Evolutionary conservation across 148 eudicot species (phyloP).

Genomic region (Mesembryanthemum crystallinum): DNA sequence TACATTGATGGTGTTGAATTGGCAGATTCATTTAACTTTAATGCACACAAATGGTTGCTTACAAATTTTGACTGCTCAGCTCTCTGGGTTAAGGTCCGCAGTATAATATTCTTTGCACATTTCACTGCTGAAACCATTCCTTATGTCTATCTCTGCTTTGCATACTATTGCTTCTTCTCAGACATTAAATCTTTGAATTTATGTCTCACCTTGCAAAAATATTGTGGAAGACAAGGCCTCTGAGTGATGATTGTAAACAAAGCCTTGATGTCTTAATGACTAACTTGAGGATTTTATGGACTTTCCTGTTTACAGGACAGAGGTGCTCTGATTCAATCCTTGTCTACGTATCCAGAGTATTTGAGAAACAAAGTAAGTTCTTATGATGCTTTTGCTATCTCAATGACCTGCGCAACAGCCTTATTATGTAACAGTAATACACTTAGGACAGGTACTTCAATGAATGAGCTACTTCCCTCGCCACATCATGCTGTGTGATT

Average conservation of each 20-base stretch:
- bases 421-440: neutral
- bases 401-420: neutral
- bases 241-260: neutral
- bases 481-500: neutral
- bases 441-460: neutral
- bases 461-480: neutral
- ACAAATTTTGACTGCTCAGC: constrained; percentile 96
- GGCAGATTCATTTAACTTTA: constrained; percentile 90
- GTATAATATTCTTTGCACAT: neutral
- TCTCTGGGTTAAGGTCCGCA: constrained; percentile 62
- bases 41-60: constrained; percentile 92
- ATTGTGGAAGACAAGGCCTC: neutral
- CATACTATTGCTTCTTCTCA: neutral
- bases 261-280: neutral
- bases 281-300: neutral
- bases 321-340: constrained; percentile 66
- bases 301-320: constrained; percentile 56
- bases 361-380: constrained; percentile 83
- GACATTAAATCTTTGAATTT: neutral
- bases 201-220: neutral
- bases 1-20: constrained; percentile 81
- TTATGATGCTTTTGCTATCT: neutral
- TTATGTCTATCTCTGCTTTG: too few relatives aligned
- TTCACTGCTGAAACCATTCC: neutral
- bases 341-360: constrained; percentile 91